These are phyloP conservation scores for Trichoderma aggressivum DNA, from an alignment of 2,329 filamentous ascomycete species.

Conservation along the genomic window DNA sequence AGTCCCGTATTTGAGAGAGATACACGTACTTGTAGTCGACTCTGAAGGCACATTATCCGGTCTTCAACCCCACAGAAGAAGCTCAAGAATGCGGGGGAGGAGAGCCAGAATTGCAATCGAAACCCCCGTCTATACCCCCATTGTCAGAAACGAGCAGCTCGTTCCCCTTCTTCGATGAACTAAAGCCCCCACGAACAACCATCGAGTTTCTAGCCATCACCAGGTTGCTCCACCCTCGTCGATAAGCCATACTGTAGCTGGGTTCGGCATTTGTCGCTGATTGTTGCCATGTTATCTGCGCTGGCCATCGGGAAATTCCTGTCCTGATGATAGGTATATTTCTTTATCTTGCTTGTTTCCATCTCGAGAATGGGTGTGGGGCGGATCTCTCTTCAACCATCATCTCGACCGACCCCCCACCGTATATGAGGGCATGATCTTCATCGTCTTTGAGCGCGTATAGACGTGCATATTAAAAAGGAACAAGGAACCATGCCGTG, in stretches of 20 bases:
- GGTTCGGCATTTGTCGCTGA: not conserved
- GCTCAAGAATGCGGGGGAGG: slow-evolving; percentile 6
- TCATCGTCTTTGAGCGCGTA: not conserved
- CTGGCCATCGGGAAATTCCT: slow-evolving; percentile 1
- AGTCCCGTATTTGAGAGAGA: not conserved
- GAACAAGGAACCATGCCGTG: not conserved
- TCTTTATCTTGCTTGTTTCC: not conserved
- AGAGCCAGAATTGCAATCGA: not conserved
- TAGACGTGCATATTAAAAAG: slow-evolving; percentile 1
- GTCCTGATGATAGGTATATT: not conserved
- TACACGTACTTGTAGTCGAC: not conserved
- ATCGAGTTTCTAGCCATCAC: not conserved
- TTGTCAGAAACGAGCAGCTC: not conserved
- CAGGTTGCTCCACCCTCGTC: not conserved
- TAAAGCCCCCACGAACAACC: slow-evolving; percentile 4
- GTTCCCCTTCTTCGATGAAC: not conserved
- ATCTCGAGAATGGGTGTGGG: not conserved
- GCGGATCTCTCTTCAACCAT: not conserved
- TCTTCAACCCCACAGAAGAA: slow-evolving; percentile 3
- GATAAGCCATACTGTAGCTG: not conserved
- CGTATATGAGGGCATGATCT: not conserved
- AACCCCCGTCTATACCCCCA: slow-evolving; percentile 1
- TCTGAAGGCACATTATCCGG: not conserved
- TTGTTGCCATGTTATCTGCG: slow-evolving; percentile 7
- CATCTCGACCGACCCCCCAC: slow-evolving; percentile 6